phyloP scores from a whole-genome alignment of 257 asterid genomes.

The Ophiorrhiza pumila region DNA sequence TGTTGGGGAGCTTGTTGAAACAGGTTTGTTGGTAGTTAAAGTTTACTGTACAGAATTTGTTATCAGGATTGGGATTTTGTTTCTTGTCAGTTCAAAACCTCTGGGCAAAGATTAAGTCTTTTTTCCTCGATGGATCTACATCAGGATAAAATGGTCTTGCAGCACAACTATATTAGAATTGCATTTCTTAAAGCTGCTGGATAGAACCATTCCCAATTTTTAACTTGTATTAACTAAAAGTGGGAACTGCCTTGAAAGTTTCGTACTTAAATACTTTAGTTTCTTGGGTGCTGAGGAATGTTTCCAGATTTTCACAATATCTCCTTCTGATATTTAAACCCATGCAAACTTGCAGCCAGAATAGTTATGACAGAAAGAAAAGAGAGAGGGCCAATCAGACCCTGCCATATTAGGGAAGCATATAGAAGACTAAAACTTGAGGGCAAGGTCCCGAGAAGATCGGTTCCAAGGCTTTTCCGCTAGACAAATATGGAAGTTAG shows the following conservation, averaged over 20 bases:
- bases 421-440: constrained; percentile 83
- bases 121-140: background rate
- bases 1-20: constrained; percentile 75
- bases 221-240: background rate
- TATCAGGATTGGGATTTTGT: background rate
- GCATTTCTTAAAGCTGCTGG: background rate
- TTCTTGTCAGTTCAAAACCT: background rate
- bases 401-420: constrained; percentile 94
- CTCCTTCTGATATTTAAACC: background rate
- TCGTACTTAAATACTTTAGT: background rate
- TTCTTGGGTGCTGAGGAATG: background rate
- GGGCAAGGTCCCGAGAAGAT: constrained; percentile 77
- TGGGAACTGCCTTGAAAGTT: background rate
- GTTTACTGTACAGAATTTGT: constrained; percentile 2
- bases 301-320: background rate
- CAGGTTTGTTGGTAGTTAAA: constrained; percentile 23
- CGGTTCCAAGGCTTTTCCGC: constrained; percentile 85
- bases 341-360: constrained; percentile 54
- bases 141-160: background rate
- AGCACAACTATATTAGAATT: background rate
- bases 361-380: constrained; percentile 76
- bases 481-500: constrained; percentile 27
- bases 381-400: constrained; percentile 90
- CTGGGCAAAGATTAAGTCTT: background rate
- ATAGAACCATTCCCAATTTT: background rate